Conservation (phyloP, 306 rosid genomes). For the Vigna hirtella region DNA sequence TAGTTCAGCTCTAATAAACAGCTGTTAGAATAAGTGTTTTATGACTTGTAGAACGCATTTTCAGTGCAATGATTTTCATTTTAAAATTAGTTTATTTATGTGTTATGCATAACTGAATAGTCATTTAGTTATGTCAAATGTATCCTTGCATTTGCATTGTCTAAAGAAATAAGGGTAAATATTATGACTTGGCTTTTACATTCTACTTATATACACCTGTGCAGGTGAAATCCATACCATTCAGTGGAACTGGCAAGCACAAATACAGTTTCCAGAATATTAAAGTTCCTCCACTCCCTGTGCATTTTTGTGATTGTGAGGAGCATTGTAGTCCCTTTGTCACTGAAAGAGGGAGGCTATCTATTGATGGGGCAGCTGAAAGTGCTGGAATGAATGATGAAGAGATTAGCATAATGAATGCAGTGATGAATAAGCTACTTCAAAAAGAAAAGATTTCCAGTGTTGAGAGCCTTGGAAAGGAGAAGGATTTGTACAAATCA, state of each 20-base stretch:
- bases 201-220: slow-evolving; percentile 9
- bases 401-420: slow-evolving; percentile 75
- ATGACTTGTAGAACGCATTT: neutral
- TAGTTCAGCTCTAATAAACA: neutral
- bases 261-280: slow-evolving; percentile 88
- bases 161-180: slow-evolving; percentile 28
- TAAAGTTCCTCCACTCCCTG: slow-evolving; percentile 71
- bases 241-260: slow-evolving; percentile 91
- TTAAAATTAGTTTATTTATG: slow-evolving; percentile 14
- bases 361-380: slow-evolving; percentile 42
- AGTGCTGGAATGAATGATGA: slow-evolving; percentile 64
- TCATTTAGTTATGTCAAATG: neutral
- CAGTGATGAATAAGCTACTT: slow-evolving; percentile 74
- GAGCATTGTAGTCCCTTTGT: slow-evolving; percentile 66
- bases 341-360: slow-evolving; percentile 40
- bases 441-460: slow-evolving; percentile 53
- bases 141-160: slow-evolving; percentile 7
- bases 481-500: slow-evolving; percentile 41
- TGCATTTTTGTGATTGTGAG: slow-evolving; percentile 92
- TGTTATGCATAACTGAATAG: neutral
- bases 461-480: slow-evolving; percentile 31
- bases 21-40: neutral
- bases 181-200: slow-evolving; percentile 14
- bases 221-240: slow-evolving; percentile 87
- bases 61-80: slow-evolving; percentile 31